These are phyloP conservation scores for Madurella fahalii DNA, from an alignment of 2,329 filamentous ascomycete genomes.

Conservation along the genomic window DNA sequence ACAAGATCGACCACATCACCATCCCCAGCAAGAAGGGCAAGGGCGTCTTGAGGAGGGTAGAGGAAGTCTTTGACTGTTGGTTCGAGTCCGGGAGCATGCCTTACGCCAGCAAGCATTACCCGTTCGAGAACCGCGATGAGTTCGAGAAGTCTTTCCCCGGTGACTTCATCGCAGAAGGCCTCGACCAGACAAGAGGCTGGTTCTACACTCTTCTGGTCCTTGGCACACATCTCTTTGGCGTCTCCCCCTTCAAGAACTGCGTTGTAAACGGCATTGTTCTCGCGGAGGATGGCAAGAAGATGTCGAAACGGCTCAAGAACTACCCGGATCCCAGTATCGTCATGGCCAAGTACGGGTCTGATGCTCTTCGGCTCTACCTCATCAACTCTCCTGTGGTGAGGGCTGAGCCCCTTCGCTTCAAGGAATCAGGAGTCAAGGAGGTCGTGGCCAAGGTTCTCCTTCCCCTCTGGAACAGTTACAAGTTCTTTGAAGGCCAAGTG, in stretches of 20 bases:
- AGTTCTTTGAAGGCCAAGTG: conserved; percentile 91
- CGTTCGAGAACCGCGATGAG: conserved; percentile 80
- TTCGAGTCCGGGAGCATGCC: conserved; percentile 94
- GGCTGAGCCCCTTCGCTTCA: conserved; percentile 85
- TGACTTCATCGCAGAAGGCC: conserved; percentile 88
- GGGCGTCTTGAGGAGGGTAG: conserved; percentile 71
- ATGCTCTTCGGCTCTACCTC: conserved; percentile 89
- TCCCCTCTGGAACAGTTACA: conserved; percentile 93
- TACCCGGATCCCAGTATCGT: conserved; percentile 83
- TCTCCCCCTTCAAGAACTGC: conserved; percentile 87
- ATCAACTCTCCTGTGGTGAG: conserved; percentile 96
- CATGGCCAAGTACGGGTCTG: conserved; percentile 84
- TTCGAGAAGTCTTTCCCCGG: conserved; percentile 81
- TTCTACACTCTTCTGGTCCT: conserved; percentile 91
- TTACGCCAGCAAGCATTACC: conserved; percentile 85
- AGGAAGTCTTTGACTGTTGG: conserved; percentile 96
- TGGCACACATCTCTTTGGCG: conserved; percentile 80
- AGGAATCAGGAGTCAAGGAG: conserved; percentile 88
- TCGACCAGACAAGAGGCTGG: conserved; percentile 90
- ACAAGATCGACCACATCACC: conserved; percentile 90
- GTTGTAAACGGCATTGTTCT: conserved; percentile 95
- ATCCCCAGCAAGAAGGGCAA: conserved; percentile 89
- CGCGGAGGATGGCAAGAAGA: conserved; percentile 95
- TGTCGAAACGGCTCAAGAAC: conserved; percentile 96
- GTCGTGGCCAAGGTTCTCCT: conserved; percentile 88